phyloP scores from a whole-genome alignment of 2,329 filamentous ascomycete genomes.

The Bipolaris victoriae region DNA sequence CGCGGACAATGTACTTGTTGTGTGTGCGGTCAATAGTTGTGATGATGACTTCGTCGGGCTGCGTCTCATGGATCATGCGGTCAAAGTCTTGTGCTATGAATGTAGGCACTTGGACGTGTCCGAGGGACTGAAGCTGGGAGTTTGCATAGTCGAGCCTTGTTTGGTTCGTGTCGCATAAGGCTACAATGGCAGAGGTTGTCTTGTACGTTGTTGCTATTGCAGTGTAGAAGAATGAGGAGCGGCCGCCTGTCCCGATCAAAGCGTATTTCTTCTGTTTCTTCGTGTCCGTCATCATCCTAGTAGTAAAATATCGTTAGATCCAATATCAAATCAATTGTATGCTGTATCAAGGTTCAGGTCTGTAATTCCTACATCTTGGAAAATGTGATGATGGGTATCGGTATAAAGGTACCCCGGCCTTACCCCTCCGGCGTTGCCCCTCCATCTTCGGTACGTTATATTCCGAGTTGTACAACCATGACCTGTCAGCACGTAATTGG shows the following conservation, averaged over 20 bases:
- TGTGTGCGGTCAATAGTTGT: slow-evolving; percentile 69
- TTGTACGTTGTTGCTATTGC: slow-evolving; percentile 62
- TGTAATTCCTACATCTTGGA: slow-evolving; percentile 4
- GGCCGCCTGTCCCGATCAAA: slow-evolving; percentile 64
- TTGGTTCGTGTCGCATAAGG: slow-evolving; percentile 65
- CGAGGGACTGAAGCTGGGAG: slow-evolving; percentile 54
- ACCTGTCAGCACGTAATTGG: neutral
- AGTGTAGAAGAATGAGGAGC: slow-evolving; percentile 66
- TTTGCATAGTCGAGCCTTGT: slow-evolving; percentile 66
- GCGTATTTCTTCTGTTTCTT: slow-evolving; percentile 52
- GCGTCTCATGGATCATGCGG: slow-evolving; percentile 62
- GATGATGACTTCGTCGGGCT: slow-evolving; percentile 66
- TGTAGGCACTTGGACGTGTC: slow-evolving; percentile 59
- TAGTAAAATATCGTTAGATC: neutral
- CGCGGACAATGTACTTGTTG: slow-evolving; percentile 64
- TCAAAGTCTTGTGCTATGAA: slow-evolving; percentile 64
- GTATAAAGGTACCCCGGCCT: slow-evolving; percentile 12
- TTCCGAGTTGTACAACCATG: slow-evolving; percentile 13
- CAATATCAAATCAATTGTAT: neutral
- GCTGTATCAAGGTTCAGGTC: slow-evolving; percentile 1
- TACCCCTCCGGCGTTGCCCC: neutral
- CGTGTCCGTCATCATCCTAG: slow-evolving; percentile 17
- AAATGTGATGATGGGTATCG: slow-evolving; percentile 14
- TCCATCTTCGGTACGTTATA: slow-evolving; percentile 17
- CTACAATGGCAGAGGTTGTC: slow-evolving; percentile 60